Base-by-base conservation (phyloP, 129 eudicot species). In the Centaurea solstitialis region DNA sequence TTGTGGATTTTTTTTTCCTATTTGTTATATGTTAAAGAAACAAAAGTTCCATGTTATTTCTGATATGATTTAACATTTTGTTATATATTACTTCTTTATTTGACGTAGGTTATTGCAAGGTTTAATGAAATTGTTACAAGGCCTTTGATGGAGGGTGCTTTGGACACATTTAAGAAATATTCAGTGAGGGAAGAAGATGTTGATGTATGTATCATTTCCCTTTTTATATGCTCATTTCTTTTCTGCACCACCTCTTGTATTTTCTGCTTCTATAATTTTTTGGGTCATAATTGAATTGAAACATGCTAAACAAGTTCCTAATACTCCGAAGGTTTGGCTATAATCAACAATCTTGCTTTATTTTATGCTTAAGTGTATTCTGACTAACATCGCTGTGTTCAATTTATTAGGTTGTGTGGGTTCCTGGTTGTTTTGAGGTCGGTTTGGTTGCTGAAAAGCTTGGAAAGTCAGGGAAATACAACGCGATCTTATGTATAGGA, bases 351-450 rank as follows among this genome's bases (percentile, higher is more conserved):
- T 33, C 75, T 11, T 70, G 33, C 39, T 59, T 35, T 68, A 18
- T 7, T 21, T 72, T 72, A 80, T 82, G 69, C 67, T 66, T 4
- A 18, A 67, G 9, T 33, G 20, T 22, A 69, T 13, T 22, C 9
- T 80, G 70, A 33, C 82, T 30, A 21, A 71, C 30, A 35, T 75
- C 64, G 30, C 47, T 59, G 21, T 66, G 77, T 20, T 72, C 9
- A 0, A 78, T 47, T 67, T 70, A 10, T 71, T 78, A 94, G 98
- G 98, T 94, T 71, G 88, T 92, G 64, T 94, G 98, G 98, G 98
- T 94, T 83, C 98, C 98, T 79, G 98, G 98, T 75, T 73, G 91
- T 80, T 94, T 88, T 75, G 98, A 94, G 86, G 88, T 94, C 18
- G 97, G 97, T 67, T 50, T 95, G 57, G 93, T 88, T 79, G 99